Evolutionary conservation across 306 rosid species (phyloP).

Genomic region (Acacia crassicarpa): DNA sequence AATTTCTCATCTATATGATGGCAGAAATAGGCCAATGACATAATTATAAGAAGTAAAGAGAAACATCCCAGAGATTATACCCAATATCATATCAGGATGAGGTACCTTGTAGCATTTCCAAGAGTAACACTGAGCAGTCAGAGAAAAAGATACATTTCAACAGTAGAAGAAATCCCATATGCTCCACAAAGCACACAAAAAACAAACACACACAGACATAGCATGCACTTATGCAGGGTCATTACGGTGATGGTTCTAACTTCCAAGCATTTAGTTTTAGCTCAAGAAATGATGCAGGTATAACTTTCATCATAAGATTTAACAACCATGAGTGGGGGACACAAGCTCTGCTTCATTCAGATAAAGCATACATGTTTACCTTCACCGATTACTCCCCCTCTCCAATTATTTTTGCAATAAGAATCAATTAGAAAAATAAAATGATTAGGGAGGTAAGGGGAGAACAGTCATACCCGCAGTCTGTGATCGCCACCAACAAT

Average conservation of each 20-base stretch:
- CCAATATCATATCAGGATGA: conserved; percentile 6
- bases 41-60: background rate
- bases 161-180: background rate
- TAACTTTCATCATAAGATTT: background rate
- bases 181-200: background rate
- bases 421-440: conserved; percentile 3
- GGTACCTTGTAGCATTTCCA: conserved; percentile 4
- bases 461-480: conserved; percentile 60
- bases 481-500: conserved; percentile 92
- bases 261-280: background rate
- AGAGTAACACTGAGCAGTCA: background rate
- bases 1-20: background rate
- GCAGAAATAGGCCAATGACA: background rate
- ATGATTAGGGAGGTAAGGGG: background rate
- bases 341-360: background rate
- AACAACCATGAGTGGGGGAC: background rate
- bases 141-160: background rate
- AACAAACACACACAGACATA: background rate
- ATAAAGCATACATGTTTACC: background rate
- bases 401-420: background rate
- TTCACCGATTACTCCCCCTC: background rate
- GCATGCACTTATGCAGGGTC: background rate
- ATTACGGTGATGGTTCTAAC: background rate
- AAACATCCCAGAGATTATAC: background rate
- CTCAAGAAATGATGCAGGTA: background rate